Evolutionary conservation across 805 yeast genomes (phyloP).

Genomic region (Pichia thaimueangensis): DNA sequence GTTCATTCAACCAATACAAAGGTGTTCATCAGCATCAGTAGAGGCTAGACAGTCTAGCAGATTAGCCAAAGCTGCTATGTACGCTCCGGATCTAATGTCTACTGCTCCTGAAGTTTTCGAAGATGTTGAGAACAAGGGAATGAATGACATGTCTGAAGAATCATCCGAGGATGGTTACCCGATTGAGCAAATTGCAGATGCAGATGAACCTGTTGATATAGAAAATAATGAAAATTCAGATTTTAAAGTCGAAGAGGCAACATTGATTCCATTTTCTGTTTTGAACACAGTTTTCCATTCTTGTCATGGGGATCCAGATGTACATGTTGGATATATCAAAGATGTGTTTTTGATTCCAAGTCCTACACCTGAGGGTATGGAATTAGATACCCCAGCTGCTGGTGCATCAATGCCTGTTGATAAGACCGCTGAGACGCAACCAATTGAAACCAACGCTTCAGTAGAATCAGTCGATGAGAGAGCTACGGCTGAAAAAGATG

Average conservation of each 20-base stretch:
- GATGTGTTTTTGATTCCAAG: constrained; percentile 6
- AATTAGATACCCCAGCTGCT: not conserved
- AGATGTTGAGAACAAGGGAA: not conserved
- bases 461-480: not conserved
- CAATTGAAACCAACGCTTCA: not conserved
- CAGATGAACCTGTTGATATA: not conserved
- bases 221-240: constrained; percentile 4
- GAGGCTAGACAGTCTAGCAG: too few relatives aligned
- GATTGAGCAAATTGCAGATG: not conserved
- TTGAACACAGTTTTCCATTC: constrained; percentile 13
- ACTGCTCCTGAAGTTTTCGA: constrained; percentile 10
- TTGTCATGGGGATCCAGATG: constrained; percentile 15
- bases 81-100: constrained; percentile 8
- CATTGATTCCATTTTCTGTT: constrained; percentile 12
- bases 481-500: not conserved
- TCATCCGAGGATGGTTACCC: not conserved
- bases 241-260: constrained; percentile 10
- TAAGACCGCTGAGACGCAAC: not conserved
- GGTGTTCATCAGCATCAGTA: not conserved
- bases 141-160: not conserved
- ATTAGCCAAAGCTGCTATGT: constrained; percentile 2
- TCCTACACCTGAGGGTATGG: not conserved
- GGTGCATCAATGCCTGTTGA: not conserved
- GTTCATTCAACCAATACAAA: not conserved
- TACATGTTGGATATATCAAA: constrained; percentile 14